Percentiles rank a stretch among this genome's conserved stretches.
These are phyloP conservation scores for Mycena sanguinolenta DNA, from an alignment of 768 basidiomycete genomes.

Conservation along the genomic window DNA sequence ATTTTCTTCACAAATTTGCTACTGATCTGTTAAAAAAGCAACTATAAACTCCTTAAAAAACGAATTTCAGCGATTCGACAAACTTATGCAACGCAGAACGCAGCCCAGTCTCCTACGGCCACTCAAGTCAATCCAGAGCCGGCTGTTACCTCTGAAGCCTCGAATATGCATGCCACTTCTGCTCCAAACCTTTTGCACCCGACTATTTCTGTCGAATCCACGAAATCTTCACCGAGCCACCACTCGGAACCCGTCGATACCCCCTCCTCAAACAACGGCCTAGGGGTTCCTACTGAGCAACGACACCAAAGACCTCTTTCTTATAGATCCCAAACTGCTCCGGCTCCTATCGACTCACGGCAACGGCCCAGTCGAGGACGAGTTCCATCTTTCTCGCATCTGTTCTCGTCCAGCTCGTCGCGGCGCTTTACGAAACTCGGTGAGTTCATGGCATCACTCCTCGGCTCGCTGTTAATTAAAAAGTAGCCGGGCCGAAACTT, in stretches of 20 bases:
- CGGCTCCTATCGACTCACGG: conserved; percentile 1
- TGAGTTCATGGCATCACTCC: neutral
- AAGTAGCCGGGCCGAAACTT: conserved; percentile 29
- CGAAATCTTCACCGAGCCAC: neutral
- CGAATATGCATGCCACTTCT: conserved; percentile 25
- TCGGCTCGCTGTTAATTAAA: neutral
- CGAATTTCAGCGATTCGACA: conserved; percentile 68
- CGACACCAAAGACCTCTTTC: neutral
- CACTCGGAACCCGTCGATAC: neutral
- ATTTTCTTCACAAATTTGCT: conserved; percentile 7
- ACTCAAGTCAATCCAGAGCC: conserved; percentile 40
- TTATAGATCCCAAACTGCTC: conserved; percentile 15
- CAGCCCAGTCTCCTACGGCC: conserved; percentile 35
- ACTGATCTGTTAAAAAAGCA: conserved; percentile 53
- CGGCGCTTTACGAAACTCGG: conserved; percentile 25
- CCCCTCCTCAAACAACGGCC: neutral
- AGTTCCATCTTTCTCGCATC: conserved; percentile 21
- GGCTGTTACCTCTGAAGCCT: conserved; percentile 30
- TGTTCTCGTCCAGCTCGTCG: conserved; percentile 28
- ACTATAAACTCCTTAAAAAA: conserved; percentile 81
- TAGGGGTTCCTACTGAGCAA: neutral
- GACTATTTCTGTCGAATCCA: conserved; percentile 8
- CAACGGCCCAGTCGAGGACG: conserved; percentile 6
- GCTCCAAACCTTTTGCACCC: conserved; percentile 14
- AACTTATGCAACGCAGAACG: conserved; percentile 47